These are phyloP conservation scores for Pleurotus ostreatus DNA, from an alignment of 768 basidiomycete species.

Conservation along the genomic window DNA sequence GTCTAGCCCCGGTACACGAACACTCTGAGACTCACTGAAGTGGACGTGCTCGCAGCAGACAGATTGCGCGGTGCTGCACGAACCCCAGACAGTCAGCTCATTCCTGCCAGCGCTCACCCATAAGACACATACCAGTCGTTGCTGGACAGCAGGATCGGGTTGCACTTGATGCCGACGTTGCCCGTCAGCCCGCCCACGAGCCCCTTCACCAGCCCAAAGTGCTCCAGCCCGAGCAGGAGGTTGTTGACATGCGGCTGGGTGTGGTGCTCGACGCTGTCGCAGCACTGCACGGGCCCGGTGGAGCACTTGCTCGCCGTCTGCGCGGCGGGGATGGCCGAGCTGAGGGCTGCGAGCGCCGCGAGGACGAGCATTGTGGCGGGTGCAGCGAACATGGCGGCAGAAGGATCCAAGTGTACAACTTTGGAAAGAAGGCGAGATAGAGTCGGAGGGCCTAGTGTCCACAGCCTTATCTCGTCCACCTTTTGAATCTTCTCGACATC, in stretches of 20 bases:
- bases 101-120: neutral
- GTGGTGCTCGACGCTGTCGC: constrained; percentile 7
- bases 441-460: too few relatives aligned
- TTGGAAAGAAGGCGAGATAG: neutral
- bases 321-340: neutral
- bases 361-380: neutral
- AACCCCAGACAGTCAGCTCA: neutral
- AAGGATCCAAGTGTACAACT: neutral
- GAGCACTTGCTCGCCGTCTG: neutral
- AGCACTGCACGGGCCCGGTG: constrained; percentile 4
- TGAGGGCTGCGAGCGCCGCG: constrained; percentile 5
- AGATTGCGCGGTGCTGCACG: neutral
- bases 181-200: neutral
- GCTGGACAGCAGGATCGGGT: neutral
- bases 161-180: constrained; percentile 7
- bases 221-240: constrained; percentile 4
- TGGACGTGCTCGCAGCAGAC: constrained; percentile 6
- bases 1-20: too few relatives aligned
- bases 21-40: neutral
- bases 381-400: neutral
- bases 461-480: too few relatives aligned
- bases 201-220: neutral
- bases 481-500: too few relatives aligned
- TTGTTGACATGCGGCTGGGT: constrained; percentile 4
- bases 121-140: neutral